These are phyloP conservation scores for Rhodotorula mucilaginosa DNA, from an alignment of 1,284 basidiomycete species.

Conservation along the genomic window DNA sequence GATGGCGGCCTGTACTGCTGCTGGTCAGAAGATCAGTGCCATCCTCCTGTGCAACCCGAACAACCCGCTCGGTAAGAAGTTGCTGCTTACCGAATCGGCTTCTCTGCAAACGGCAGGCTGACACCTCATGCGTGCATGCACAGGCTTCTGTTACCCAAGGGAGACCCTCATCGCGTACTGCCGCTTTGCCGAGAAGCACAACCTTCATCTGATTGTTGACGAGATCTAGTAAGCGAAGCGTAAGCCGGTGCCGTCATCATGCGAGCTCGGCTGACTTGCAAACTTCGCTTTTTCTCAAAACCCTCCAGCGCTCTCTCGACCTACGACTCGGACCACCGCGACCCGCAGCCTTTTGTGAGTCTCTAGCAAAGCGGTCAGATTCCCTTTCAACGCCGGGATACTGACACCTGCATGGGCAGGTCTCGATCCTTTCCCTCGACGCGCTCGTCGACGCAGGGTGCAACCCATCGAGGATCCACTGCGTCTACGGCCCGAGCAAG, in stretches of 20 bases:
- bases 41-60: conserved; percentile 52
- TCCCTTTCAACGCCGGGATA: neutral
- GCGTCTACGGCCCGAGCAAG: conserved; percentile 45
- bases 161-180: conserved; percentile 51
- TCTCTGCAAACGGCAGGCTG: neutral
- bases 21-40: conserved; percentile 24
- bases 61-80: conserved; percentile 51
- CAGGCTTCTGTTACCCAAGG: conserved; percentile 46
- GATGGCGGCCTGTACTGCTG: conserved; percentile 13
- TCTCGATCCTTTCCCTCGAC: conserved; percentile 51
- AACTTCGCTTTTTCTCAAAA: neutral
- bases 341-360: conserved; percentile 46
- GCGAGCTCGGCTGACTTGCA: neutral
- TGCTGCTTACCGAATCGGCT: no score
- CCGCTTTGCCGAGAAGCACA: conserved; percentile 51
- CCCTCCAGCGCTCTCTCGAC: conserved; percentile 17
- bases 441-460: conserved; percentile 50
- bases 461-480: conserved; percentile 50
- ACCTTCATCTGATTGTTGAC: conserved; percentile 52
- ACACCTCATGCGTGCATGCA: neutral
- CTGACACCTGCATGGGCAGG: neutral
- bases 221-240: conserved; percentile 49
- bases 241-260: no score
- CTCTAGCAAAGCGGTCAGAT: neutral
- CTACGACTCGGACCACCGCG: conserved; percentile 19